phyloP scores from a whole-genome alignment of 2,329 filamentous ascomycete species.

The Aspergillus pseudotamarii region DNA sequence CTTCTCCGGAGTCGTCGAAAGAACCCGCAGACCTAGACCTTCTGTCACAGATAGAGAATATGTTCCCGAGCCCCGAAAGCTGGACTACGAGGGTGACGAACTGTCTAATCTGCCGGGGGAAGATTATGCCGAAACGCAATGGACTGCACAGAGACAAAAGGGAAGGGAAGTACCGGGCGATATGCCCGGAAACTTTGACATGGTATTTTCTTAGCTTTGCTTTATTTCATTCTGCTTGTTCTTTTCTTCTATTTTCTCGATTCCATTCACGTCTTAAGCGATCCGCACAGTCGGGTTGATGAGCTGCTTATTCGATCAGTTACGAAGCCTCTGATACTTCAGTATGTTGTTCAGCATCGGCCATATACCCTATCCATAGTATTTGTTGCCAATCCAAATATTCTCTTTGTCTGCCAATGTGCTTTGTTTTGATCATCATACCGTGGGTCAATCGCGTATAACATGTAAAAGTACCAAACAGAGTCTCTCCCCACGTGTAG shows the following conservation, averaged over 20 bases:
- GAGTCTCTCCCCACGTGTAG: background rate
- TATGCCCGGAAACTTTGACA: background rate
- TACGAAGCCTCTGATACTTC: background rate
- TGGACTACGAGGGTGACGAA: background rate
- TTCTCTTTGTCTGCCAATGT: background rate
- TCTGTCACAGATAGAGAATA: background rate
- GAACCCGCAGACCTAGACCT: background rate
- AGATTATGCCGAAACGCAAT: background rate
- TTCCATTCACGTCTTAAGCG: background rate
- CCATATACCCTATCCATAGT: constrained; percentile 9
- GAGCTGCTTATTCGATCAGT: constrained; percentile 4
- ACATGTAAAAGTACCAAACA: background rate
- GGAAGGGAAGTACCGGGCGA: background rate
- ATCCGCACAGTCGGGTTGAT: background rate
- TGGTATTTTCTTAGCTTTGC: background rate
- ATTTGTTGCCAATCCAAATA: background rate
- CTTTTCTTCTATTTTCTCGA: background rate
- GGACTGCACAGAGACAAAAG: background rate
- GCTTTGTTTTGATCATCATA: background rate
- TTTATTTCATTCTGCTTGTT: background rate
- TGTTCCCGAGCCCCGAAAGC: background rate
- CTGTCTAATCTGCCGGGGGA: background rate
- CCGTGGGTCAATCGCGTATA: background rate
- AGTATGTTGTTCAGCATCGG: background rate
- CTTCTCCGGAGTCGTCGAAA: constrained; percentile 12